A percentile compares a stretch with the other conserved stretches of the same genome.
These are phyloP conservation scores for Ramalina intermedia DNA, from an alignment of 495 filamentous ascomycete species.

Conservation along the genomic window DNA sequence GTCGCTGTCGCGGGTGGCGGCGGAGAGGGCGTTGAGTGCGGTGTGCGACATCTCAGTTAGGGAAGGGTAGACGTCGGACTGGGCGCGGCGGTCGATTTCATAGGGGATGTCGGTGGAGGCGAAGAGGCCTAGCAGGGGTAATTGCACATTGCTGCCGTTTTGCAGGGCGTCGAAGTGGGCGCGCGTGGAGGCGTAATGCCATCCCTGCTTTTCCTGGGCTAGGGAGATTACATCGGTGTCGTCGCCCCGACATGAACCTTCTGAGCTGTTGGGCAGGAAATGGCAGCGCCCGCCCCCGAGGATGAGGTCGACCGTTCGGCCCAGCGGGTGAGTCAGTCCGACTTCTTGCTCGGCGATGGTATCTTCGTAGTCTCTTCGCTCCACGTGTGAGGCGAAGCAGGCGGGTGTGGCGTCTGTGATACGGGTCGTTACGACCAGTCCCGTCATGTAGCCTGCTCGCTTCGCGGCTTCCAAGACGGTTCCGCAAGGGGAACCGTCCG, in stretches of 20 bases:
- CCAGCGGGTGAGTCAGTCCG: conserved; percentile 63
- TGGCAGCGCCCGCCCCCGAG: conserved; percentile 87
- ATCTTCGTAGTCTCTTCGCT: conserved; percentile 66
- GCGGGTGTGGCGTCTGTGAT: conserved; percentile 97
- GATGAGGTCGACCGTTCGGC: conserved; percentile 77
- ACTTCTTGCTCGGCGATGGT: conserved; percentile 83
- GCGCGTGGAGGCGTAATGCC: conserved; percentile 59
- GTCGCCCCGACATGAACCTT: conserved; percentile 65
- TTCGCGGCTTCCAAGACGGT: conserved; percentile 93
- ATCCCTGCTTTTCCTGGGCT: conserved; percentile 56
- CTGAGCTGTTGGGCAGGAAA: conserved; percentile 68
- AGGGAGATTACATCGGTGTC: conserved; percentile 50
- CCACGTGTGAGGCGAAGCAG: conserved; percentile 84
- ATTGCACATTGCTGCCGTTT: conserved; percentile 51
- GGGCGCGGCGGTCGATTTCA: conserved; percentile 71
- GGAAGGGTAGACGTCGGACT: conserved; percentile 71
- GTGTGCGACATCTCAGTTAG: conserved; percentile 83
- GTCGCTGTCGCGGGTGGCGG: conserved; percentile 73
- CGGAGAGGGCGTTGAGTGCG: conserved; percentile 60
- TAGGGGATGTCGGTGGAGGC: conserved; percentile 75
- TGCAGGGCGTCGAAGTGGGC: conserved; percentile 64
- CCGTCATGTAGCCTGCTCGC: conserved; percentile 78
- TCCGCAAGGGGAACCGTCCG: conserved; percentile 74
- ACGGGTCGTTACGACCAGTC: conserved; percentile 86
- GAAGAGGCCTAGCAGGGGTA: conserved; percentile 80